Conservation (phyloP, 2,329 filamentous ascomycete species). For the Pseudogymnoascus sp. region DNA sequence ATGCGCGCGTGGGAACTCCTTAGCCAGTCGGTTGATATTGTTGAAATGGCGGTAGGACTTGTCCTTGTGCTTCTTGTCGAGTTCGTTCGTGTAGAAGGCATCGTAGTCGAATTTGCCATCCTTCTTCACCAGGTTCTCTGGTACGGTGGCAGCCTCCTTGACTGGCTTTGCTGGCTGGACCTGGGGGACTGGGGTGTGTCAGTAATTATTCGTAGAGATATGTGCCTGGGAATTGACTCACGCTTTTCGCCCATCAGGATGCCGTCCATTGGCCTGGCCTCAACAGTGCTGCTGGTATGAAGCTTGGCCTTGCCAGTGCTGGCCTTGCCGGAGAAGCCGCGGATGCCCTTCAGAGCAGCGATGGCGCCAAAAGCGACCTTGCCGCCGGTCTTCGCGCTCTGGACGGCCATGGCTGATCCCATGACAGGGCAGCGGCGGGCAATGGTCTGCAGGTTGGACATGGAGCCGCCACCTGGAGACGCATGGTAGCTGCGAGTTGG, state of each 20-base stretch:
- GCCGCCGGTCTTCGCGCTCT: conserved; percentile 51
- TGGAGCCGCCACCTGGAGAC: conserved; percentile 78
- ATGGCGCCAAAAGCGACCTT: conserved; percentile 33
- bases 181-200: conserved; percentile 26
- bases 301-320: conserved; percentile 61
- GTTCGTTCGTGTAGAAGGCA: conserved; percentile 74
- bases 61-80: conserved; percentile 99
- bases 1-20: conserved; percentile 92
- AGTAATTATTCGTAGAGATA: conserved; percentile 12
- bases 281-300: conserved; percentile 71
- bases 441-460: conserved; percentile 93
- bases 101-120: conserved; percentile 78
- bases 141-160: conserved; percentile 18
- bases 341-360: conserved; percentile 41
- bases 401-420: conserved; percentile 92
- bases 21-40: conserved; percentile 97
- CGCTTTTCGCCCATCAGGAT: conserved; percentile 42
- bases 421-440: conserved; percentile 96
- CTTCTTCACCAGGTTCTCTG: conserved; percentile 13
- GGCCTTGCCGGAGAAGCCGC: conserved; percentile 42
- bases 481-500: conserved; percentile 48
- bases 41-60: conserved; percentile 99
- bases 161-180: conserved; percentile 16
- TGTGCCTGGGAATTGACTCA: conserved; percentile 25
- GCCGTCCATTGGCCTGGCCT: conserved; percentile 68